Conservation (phyloP, 192 early-diverging fungal species). For the Gryganskiella cystojenkinii region DNA sequence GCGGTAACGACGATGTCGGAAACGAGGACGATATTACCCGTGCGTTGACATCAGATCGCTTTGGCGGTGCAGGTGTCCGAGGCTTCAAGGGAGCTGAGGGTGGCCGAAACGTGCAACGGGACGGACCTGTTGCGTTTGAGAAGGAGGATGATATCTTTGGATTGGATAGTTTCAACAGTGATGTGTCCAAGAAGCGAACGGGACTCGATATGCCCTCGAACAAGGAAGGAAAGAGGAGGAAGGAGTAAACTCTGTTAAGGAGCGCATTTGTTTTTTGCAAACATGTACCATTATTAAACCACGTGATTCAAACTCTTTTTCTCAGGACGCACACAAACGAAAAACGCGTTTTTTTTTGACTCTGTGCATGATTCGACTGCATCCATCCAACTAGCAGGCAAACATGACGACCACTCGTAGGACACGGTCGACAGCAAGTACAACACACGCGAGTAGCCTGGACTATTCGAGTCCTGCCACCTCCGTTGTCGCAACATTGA, state of each 20-base stretch:
- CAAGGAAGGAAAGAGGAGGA: slow-evolving; percentile 47
- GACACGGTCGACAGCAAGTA: too few species aligned
- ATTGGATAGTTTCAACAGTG: slow-evolving; percentile 78
- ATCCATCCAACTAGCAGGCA: too few species aligned
- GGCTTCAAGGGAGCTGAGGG: slow-evolving; percentile 79
- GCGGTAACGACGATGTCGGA: slow-evolving; percentile 70
- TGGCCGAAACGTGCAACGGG: slow-evolving; percentile 62
- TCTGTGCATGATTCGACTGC: too few species aligned
- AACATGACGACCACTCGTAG: too few species aligned
- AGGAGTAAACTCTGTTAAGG: slow-evolving; percentile 30
- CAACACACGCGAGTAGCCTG: too few species aligned
- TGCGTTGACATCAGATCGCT: slow-evolving; percentile 74
- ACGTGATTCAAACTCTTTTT: too few species aligned
- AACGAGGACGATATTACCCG: slow-evolving; percentile 75
- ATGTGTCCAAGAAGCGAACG: slow-evolving; percentile 40
- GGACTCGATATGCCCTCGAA: slow-evolving; percentile 25
- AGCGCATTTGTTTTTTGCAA: too few species aligned
- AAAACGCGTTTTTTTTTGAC: too few species aligned
- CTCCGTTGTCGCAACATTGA: too few species aligned
- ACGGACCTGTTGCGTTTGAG: slow-evolving; percentile 96
- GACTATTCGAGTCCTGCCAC: too few species aligned
- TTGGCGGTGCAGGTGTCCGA: slow-evolving; percentile 60
- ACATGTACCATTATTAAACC: too few species aligned
- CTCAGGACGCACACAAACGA: too few species aligned
- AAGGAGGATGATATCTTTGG: slow-evolving; percentile 94